These are phyloP conservation scores for Colletotrichum liriopes DNA, from an alignment of 2,329 filamentous ascomycete genomes.

Conservation along the genomic window DNA sequence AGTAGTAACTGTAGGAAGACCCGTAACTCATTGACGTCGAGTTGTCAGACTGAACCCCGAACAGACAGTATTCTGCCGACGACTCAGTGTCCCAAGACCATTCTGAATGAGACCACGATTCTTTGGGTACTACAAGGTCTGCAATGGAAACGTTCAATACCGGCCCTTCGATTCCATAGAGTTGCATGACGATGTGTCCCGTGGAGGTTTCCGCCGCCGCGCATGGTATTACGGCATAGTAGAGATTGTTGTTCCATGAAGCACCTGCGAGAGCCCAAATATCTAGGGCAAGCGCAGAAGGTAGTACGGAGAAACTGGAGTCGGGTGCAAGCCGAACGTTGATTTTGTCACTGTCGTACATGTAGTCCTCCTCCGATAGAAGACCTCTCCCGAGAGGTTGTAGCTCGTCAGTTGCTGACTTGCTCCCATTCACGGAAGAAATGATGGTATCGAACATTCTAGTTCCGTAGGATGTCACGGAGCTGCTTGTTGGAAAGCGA, in stretches of 20 bases:
- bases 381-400: constrained; percentile 1
- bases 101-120: constrained; percentile 9
- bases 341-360: background rate
- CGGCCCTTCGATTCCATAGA: constrained; percentile 49
- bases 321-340: constrained; percentile 20
- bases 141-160: constrained; percentile 46
- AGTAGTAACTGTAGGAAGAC: constrained; percentile 31
- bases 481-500: constrained; percentile 18
- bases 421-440: constrained; percentile 28
- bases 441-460: constrained; percentile 23
- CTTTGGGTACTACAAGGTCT: constrained; percentile 49
- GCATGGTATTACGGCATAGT: constrained; percentile 48
- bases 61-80: constrained; percentile 45
- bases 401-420: background rate
- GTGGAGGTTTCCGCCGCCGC: constrained; percentile 42
- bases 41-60: constrained; percentile 50
- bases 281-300: constrained; percentile 45
- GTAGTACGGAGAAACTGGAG: constrained; percentile 42
- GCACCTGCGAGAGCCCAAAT: constrained; percentile 51
- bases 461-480: background rate
- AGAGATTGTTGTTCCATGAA: constrained; percentile 38
- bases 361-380: background rate
- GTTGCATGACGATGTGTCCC: constrained; percentile 47
- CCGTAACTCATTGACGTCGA: constrained; percentile 11
- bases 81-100: background rate